Base-by-base conservation (phyloP, 2,329 filamentous ascomycete genomes). In the Fusarium sp. region DNA sequence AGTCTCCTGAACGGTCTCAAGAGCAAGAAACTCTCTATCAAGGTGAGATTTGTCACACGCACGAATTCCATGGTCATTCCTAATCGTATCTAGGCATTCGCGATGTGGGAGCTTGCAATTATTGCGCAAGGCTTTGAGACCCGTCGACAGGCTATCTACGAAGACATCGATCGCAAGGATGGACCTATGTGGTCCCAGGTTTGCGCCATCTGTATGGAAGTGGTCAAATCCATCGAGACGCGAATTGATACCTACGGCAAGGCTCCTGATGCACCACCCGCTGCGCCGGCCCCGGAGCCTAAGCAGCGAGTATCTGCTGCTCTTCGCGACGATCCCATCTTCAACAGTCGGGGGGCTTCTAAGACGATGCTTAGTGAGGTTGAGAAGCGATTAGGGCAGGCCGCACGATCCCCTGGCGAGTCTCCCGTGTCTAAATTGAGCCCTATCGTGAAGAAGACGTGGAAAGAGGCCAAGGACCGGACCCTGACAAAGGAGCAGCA, bases 21-120 rank as follows among this genome's bases (percentile, higher is more conserved):
- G 80, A 92, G 92, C 73, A 96, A 95, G 83, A 96, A 96, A 81
- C 87, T 94, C 14, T 87, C 93, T 15, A 90, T 94, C 69, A 91
- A 90, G 83, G 92, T 93, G 83, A 77, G 86, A 80, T 39, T 12
- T 1, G 30, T 9, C 13, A 22, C 41, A 17, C 6, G 17, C 17
- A 26, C 39, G 13, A 13, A 13, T n/a, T 28, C 8, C n/a, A 15
- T 39, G 10, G 44, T 15, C 26, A 15, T 44, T 57, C 30, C 76
- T 79, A 62, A 83, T 55, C 10, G 45, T 50, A 13, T n/a, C 4
- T 67, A 93, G 88, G 89, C 90, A 2, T 97, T 97, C 81, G 95
- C 96, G 22, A 93, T 97, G 82, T 98, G 95, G 95, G 96, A 98
- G 80, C 86, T 98, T 35, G 90, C 91, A 36, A 87, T 94, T 63